Evolutionary conservation across 441 rosid genomes (phyloP), one percentile per base, ranked within the genome.

Genomic region (Theobroma grandiflorum): DNA sequence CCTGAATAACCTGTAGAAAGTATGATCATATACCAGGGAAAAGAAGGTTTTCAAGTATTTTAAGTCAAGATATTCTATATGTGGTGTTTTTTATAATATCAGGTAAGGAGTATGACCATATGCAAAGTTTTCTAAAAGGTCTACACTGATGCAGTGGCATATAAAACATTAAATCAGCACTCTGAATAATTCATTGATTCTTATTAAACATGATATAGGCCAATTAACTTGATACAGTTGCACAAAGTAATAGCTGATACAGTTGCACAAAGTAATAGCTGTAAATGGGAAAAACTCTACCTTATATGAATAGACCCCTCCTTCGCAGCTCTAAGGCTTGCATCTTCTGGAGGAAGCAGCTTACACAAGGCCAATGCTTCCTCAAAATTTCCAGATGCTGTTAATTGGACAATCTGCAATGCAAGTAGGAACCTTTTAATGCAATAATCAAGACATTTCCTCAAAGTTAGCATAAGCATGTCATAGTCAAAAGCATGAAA

Each of bases 301-400:
- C 99, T 93, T 82, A 95, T 91, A 85, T 95, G 99, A 91, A 97
- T 97, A 9, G 99, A 97, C 22, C 91, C 90, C 86, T 97, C 99
- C 88, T 97, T 97, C 26, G 98, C 98, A 79, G 97, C 97, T 85
- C 98, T 87, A 78, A 95, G 92, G 82, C 87, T 92, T 58, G 99
- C 85, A 80, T 97, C 99, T 87, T 97, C 99, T 55, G 98, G 88
- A 26, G 99, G 99, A 87, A 97, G 99, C 87, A 92, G 71, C 88
- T 94, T 97, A 86, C 99, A 97, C 88, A 97, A 86, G 78, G 96
- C 94, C 89, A 97, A 88, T 35, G 99, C 99, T 89, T 97, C 99
- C 88, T 95, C 98, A 83, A 97, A 97, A 89, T 97, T 90, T 69
- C 99, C 98, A 55, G 99, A 92, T 77, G 99, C 99, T 49, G 99